phyloP scores from a whole-genome alignment of 805 yeast genomes.

The Cyberlindnera xishuangbannaensis region DNA sequence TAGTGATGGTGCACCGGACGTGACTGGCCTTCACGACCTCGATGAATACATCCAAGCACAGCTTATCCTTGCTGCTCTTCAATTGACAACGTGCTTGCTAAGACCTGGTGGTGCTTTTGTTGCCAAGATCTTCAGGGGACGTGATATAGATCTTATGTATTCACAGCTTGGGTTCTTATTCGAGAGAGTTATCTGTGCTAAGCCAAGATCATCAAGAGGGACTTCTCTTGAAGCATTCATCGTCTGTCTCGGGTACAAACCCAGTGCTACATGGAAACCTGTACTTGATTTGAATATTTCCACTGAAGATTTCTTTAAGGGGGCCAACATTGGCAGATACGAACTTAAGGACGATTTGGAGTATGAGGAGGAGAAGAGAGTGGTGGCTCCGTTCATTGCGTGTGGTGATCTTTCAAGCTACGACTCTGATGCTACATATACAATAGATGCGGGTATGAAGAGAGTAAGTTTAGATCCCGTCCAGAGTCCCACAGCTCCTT shows the following conservation, averaged over 20 bases:
- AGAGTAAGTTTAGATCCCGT: constrained; percentile 74
- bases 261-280: constrained; percentile 83
- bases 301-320: constrained; percentile 79
- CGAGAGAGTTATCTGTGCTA: constrained; percentile 87
- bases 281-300: constrained; percentile 47
- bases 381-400: constrained; percentile 86
- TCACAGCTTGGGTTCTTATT: constrained; percentile 87
- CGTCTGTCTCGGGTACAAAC: constrained; percentile 84
- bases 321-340: constrained; percentile 49
- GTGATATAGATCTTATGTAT: constrained; percentile 90
- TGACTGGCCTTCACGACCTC: constrained; percentile 92
- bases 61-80: constrained; percentile 83
- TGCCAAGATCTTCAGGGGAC: constrained; percentile 93
- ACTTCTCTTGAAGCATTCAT: constrained; percentile 91
- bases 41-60: constrained; percentile 98
- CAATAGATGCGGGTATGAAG: constrained; percentile 32
- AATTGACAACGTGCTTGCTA: constrained; percentile 82
- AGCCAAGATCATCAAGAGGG: constrained; percentile 93
- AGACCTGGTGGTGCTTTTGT: constrained; percentile 90
- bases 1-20: constrained; percentile 98
- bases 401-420: constrained; percentile 88
- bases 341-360: constrained; percentile 41
- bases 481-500: constrained; percentile 94
- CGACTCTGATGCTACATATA: constrained; percentile 94
- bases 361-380: constrained; percentile 54